Evolutionary conservation across 2,329 filamentous ascomycete species (phyloP).

Genomic region (Drechslera avenae): DNA sequence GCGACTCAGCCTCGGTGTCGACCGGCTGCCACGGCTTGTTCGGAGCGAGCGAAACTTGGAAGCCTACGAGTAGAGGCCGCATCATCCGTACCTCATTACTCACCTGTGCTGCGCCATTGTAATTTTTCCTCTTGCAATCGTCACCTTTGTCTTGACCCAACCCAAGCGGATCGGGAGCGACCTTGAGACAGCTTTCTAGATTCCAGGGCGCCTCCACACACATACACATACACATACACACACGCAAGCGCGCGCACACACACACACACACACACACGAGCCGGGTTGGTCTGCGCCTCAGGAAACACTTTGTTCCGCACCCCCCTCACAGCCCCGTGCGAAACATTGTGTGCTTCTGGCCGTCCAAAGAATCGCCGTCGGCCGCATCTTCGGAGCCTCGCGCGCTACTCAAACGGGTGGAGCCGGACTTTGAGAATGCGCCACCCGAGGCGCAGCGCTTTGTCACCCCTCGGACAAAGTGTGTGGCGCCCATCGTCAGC

Average conservation of each 20-base stretch:
- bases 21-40: constrained; percentile 25
- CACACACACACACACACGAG: neutral
- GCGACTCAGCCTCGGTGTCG: constrained; percentile 38
- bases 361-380: constrained; percentile 5
- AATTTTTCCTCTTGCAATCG: neutral
- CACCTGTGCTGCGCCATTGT: constrained; percentile 3
- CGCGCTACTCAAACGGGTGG: constrained; percentile 10
- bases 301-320: constrained; percentile 29
- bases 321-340: constrained; percentile 13
- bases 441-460: constrained; percentile 26
- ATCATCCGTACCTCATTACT: constrained; percentile 10
- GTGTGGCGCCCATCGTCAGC: constrained; percentile 24
- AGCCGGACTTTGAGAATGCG: constrained; percentile 11
- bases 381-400: constrained; percentile 11
- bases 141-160: neutral
- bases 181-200: neutral
- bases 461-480: neutral
- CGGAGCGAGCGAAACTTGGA: constrained; percentile 10
- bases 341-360: constrained; percentile 25
- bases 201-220: no score
- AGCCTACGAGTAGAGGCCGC: constrained; percentile 10
- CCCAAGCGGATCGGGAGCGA: neutral
- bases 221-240: no score
- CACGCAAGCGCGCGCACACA: neutral
- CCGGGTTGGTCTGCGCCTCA: constrained; percentile 11